Base-by-base conservation (phyloP, 768 basidiomycete genomes). In the Tylopilus rubrobrunneus region DNA sequence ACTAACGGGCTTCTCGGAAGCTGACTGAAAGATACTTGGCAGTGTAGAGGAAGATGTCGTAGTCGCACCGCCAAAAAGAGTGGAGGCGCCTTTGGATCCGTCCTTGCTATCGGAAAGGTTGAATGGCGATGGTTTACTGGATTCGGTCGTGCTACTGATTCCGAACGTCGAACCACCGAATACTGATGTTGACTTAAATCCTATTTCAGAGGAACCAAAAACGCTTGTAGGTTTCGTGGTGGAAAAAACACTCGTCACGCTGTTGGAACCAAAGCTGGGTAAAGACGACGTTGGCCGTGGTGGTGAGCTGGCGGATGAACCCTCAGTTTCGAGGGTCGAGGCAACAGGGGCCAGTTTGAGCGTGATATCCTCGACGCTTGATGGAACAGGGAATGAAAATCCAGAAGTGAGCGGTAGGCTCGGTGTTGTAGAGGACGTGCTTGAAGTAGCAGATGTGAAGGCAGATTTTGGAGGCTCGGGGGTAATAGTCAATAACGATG, bases 161-260 rank as follows among this genome's bases (percentile, higher is more conserved):
- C 68, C 67, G 57, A 68, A 71, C 40, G 65, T 47, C 25, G 68
- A 58, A 28, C 53, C 46, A 10, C 62, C 63, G 17, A 69, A 71
- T 19, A 59, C 45, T 14, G 70, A 62, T 3, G 53, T 59, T 27
- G 70, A 59, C 48, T 61, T 70, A 19, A 52, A 44, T 25, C 50
- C 1, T 23, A 42, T 41, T 44, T 71, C 70, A n/a, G 61, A 56
- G 11, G 55, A 14, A 19, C 58, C 51, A n/a, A 64, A 64, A 14
- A 49, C 25, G 36, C 45, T 59, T 10, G 61, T 49, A 28, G 54
- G 12, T 45, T 65, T 70, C 5, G 57, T 36, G 6, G 48, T 15
- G 9, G 58, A 37, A 45, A 70, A 70, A 33, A 70, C 61, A 41
- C 51, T 70, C 3, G 61, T 60, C 31, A 56, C 52, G 25, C 41